Evolutionary conservation across 208 protist species (phyloP).

Genomic region (Trypanosomatidae sp.): DNA sequence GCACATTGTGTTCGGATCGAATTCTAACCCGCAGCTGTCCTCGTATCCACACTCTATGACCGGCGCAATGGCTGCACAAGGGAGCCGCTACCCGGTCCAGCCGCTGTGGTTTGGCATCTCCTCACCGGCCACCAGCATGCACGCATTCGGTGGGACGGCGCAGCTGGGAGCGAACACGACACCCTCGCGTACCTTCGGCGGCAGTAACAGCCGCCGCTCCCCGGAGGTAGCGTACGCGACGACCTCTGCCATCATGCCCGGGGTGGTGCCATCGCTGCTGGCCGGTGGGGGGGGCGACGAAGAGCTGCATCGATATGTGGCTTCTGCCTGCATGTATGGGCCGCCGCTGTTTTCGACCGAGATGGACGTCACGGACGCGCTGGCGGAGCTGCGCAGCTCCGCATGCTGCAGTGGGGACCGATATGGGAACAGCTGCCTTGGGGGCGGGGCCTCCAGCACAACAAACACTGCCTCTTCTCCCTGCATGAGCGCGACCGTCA

Average conservation of each 20-base stretch:
- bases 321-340: conserved; percentile 13
- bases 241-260: background rate
- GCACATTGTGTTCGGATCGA: background rate
- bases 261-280: background rate
- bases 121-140: background rate
- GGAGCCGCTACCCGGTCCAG: background rate
- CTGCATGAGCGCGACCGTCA: background rate
- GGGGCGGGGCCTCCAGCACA: background rate
- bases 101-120: conserved; percentile 4
- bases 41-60: conserved; percentile 4
- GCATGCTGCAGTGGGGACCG: conserved; percentile 15
- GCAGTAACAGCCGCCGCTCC: background rate
- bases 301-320: conserved; percentile 5
- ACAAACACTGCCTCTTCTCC: background rate
- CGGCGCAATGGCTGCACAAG: background rate
- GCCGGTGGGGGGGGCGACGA: conserved; percentile 12
- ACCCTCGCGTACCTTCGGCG: background rate
- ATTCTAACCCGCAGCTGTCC: background rate
- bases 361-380: conserved; percentile 33
- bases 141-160: background rate
- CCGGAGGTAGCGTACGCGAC: background rate
- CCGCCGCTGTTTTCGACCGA: conserved; percentile 28
- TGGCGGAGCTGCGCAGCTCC: conserved; percentile 29
- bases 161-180: background rate
- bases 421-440: conserved; percentile 8